A percentile compares a stretch with the other conserved stretches of the same genome.
Evolutionary conservation across 139 green algal species (phyloP).

Genomic region (Chlamydomonas applanata): DNA sequence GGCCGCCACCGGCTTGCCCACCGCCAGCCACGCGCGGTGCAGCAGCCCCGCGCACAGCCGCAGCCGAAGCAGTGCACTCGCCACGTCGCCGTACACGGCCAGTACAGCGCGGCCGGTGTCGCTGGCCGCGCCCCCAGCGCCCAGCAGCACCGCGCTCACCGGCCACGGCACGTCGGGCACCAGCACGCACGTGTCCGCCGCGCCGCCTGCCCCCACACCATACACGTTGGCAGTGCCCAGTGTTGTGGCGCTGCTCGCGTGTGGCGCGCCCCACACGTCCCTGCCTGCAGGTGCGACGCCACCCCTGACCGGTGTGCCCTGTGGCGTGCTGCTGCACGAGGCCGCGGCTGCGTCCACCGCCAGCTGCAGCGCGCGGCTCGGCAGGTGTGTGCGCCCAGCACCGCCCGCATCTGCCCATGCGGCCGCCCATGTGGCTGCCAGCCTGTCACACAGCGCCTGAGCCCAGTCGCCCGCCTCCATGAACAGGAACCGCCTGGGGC

Average conservation of each 20-base stretch:
- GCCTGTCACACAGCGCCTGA: background rate
- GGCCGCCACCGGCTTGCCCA: background rate
- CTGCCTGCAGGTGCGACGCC: background rate
- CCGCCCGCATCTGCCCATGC: too few relatives aligned
- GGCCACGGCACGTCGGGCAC: background rate
- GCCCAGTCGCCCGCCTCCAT: conserved; percentile 11
- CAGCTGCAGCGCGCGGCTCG: background rate
- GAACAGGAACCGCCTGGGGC: conserved; percentile 2
- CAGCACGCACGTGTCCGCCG: conserved; percentile 2
- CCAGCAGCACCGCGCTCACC: background rate
- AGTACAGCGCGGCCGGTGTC: background rate
- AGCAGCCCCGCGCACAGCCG: background rate
- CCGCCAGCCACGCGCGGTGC: conserved; percentile 1
- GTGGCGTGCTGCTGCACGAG: too few relatives aligned
- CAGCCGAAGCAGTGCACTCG: conserved; percentile 6
- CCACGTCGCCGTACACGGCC: background rate
- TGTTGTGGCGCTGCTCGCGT: background rate
- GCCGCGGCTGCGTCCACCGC: background rate
- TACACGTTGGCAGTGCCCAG: background rate
- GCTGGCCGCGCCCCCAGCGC: background rate
- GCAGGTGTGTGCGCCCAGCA: background rate
- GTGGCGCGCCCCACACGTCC: background rate
- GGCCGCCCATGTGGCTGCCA: background rate
- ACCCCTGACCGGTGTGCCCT: too few relatives aligned
- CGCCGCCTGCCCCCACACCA: conserved; percentile 2